Percentiles rank a stretch among this genome's conserved stretches.
These are phyloP conservation scores for Ophiostoma angusticollis DNA, from an alignment of 2,329 filamentous ascomycete genomes.

Conservation along the genomic window DNA sequence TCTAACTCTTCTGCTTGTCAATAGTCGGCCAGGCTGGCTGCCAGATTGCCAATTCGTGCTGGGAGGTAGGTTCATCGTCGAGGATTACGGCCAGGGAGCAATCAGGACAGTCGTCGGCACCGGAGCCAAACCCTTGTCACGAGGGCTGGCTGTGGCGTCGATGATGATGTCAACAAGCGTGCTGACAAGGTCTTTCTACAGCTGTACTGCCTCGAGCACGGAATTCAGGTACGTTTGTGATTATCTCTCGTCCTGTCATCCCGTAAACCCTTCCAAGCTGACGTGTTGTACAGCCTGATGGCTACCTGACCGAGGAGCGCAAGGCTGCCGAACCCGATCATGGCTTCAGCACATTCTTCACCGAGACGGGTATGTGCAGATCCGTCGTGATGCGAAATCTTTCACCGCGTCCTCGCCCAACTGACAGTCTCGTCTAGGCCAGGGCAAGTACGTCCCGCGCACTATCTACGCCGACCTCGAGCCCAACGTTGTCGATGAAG, in stretches of 20 bases:
- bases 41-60: constrained; percentile 99
- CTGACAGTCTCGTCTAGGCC: constrained; percentile 42
- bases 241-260: constrained; percentile 6
- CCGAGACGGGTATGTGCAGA: constrained; percentile 74
- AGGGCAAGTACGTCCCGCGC: constrained; percentile 97
- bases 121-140: too few relatives aligned
- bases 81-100: not conserved
- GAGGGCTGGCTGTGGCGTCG: too few relatives aligned
- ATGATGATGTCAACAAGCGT: not conserved
- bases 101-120: too few relatives aligned
- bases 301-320: constrained; percentile 95
- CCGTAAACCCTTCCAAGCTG: constrained; percentile 15
- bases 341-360: constrained; percentile 99
- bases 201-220: constrained; percentile 99
- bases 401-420: not conserved
- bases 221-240: constrained; percentile 83
- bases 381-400: too few relatives aligned
- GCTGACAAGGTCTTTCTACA: constrained; percentile 29
- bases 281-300: constrained; percentile 64
- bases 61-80: constrained; percentile 70
- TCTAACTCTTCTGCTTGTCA: constrained; percentile 39
- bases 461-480: constrained; percentile 99
- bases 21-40: constrained; percentile 99
- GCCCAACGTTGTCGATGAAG: constrained; percentile 98
- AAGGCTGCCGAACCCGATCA: constrained; percentile 87